Evolutionary conservation across 2,329 filamentous ascomycete species (phyloP).

Genomic region (Bipolaris cookei): DNA sequence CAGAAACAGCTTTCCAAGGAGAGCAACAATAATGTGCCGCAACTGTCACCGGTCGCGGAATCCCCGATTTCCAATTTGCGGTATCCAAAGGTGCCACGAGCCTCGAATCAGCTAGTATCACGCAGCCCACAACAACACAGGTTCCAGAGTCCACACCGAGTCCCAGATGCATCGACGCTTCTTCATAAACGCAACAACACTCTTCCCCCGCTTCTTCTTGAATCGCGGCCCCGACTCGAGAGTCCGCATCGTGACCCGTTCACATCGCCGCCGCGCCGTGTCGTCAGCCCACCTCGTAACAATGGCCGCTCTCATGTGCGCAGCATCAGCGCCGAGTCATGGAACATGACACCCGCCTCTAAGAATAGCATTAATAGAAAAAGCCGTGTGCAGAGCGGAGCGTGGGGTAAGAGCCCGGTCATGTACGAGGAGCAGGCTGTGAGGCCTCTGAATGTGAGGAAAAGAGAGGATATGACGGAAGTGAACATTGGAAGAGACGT

Average conservation of each 20-base stretch:
- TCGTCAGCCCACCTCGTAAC: constrained; percentile 28
- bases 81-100: constrained; percentile 57
- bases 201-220: constrained; percentile 41
- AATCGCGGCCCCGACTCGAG: constrained; percentile 31
- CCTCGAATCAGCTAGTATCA: constrained; percentile 55
- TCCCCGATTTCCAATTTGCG: constrained; percentile 53
- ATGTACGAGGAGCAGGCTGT: constrained; percentile 36
- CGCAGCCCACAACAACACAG: constrained; percentile 28
- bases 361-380: constrained; percentile 27
- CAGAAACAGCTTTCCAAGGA: constrained; percentile 40
- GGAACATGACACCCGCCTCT: constrained; percentile 26
- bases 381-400: constrained; percentile 33
- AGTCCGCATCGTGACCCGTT: constrained; percentile 33
- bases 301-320: constrained; percentile 29
- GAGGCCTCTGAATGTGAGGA: constrained; percentile 36
- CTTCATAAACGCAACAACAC: constrained; percentile 26
- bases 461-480: constrained; percentile 25
- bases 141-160: constrained; percentile 19
- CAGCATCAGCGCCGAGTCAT: constrained; percentile 34
- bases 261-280: constrained; percentile 19
- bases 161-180: constrained; percentile 16
- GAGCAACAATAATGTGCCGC: constrained; percentile 20
- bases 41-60: constrained; percentile 52
- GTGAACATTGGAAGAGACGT: constrained; percentile 27
- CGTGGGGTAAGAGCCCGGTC: constrained; percentile 35